Evolutionary conservation across 495 filamentous ascomycete genomes (phyloP).

Genomic region (Apiosordaria backusii): DNA sequence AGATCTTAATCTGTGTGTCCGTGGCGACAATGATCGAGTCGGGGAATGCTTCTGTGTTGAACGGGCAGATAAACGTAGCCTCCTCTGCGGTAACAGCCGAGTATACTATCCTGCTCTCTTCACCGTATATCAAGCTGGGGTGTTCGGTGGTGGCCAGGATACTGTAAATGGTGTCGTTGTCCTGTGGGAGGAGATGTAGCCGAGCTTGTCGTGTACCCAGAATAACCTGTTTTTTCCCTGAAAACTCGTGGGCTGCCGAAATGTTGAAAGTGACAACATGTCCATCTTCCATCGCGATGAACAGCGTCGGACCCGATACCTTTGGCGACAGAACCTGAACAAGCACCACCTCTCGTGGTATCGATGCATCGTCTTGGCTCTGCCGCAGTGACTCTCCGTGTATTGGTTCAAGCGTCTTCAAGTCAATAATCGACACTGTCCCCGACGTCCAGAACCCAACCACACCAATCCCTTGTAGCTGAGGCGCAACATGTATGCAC

Average conservation of each 20-base stretch:
- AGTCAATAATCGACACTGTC: constrained; percentile 63
- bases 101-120: constrained; percentile 84
- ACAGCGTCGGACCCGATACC: constrained; percentile 61
- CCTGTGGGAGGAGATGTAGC: constrained; percentile 71
- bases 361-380: constrained; percentile 62
- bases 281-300: constrained; percentile 93
- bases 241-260: constrained; percentile 59
- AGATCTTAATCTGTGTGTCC: constrained; percentile 70
- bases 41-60: constrained; percentile 78
- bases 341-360: constrained; percentile 78
- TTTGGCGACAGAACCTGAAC: constrained; percentile 61
- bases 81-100: constrained; percentile 93
- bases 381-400: constrained; percentile 45
- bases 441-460: constrained; percentile 83
- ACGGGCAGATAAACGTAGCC: constrained; percentile 72
- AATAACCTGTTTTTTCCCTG: constrained; percentile 71
- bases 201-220: constrained; percentile 81
- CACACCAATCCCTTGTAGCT: constrained; percentile 56
- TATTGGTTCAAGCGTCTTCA: constrained; percentile 57
- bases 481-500: constrained; percentile 59
- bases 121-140: constrained; percentile 85
- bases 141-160: constrained; percentile 94
- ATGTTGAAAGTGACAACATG: constrained; percentile 82
- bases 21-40: constrained; percentile 78
- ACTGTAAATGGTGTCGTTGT: constrained; percentile 56